These are phyloP conservation scores for Backusella morwellensis DNA, from an alignment of 192 early-diverging fungal genomes.

Conservation along the genomic window DNA sequence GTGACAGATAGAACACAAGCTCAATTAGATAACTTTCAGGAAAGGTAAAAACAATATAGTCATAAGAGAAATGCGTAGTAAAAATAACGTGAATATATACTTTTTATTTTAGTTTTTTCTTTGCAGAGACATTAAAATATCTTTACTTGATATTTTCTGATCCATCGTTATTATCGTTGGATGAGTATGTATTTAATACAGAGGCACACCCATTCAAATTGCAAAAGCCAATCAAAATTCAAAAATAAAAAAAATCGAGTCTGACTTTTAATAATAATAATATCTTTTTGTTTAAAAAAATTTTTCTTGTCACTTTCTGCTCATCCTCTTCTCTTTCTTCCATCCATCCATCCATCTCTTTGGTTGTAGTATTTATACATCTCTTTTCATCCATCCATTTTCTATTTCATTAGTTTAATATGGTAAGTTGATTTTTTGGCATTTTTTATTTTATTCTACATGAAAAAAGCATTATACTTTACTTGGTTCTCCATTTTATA, in stretches of 20 bases:
- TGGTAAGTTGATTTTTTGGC: conserved; percentile 7
- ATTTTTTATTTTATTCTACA: not conserved
- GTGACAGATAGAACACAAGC: conserved; percentile 4
- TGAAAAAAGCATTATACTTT: not conserved
- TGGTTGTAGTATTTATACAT: not conserved
- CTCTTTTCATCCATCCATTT: not conserved
- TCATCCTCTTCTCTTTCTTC: not conserved
- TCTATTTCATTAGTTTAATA: not conserved
- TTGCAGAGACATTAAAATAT: conserved; percentile 76
- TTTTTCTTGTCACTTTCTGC: not conserved
- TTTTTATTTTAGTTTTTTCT: conserved; percentile 47
- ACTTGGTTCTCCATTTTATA: conserved; percentile 12
- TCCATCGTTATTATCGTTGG: conserved; percentile 49
- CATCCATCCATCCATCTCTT: conserved; percentile 2
- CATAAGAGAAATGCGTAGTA: not conserved
- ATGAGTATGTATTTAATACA: conserved; percentile 72
- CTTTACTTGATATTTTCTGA: conserved; percentile 63
- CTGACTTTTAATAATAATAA: not conserved
- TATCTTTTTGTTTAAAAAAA: not conserved
- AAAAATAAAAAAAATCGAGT: not conserved
- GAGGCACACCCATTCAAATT: conserved; percentile 71
- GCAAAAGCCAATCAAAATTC: conserved; percentile 12
- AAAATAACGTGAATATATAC: not conserved
- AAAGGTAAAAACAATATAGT: conserved; percentile 25
- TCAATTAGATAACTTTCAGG: conserved; percentile 17